phyloP scores from a whole-genome alignment of 805 yeast species.

The Spathaspora sp. region DNA sequence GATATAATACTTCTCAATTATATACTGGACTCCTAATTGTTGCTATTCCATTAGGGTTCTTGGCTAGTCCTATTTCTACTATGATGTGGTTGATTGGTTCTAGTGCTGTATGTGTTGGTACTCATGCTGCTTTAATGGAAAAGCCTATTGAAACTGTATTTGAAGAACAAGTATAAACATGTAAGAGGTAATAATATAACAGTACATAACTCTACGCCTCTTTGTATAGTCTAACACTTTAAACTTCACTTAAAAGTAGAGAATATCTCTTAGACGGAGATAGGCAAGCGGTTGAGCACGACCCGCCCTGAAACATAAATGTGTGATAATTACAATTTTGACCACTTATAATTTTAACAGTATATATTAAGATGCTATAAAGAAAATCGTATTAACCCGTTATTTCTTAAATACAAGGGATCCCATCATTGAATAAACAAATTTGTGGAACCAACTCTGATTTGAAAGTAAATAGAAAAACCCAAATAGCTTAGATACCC shows the following conservation, averaged over 20 bases:
- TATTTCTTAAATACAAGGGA: constrained; percentile 1
- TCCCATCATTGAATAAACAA: background rate
- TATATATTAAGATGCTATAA: constrained; percentile 4
- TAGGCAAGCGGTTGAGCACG: too few relatives aligned
- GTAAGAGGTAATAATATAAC: too few relatives aligned
- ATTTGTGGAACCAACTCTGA: background rate
- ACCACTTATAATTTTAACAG: background rate
- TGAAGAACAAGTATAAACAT: constrained; percentile 61
- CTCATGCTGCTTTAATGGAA: constrained; percentile 89
- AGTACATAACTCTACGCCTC: background rate
- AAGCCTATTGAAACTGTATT: constrained; percentile 95
- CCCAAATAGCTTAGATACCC: constrained; percentile 62
- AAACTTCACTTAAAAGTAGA: too few relatives aligned
- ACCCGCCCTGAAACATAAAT: too few relatives aligned
- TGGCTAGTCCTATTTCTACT: constrained; percentile 87
- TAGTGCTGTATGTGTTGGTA: constrained; percentile 68
- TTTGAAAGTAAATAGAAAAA: constrained; percentile 1
- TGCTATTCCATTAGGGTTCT: constrained; percentile 75
- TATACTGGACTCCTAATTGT: constrained; percentile 79
- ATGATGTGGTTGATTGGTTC: constrained; percentile 91
- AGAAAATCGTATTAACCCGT: constrained; percentile 5
- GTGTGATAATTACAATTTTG: too few relatives aligned
- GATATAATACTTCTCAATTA: constrained; percentile 71
- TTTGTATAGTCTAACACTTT: background rate
- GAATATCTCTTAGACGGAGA: too few relatives aligned